These are phyloP conservation scores for Tylopilus sp. DNA, from an alignment of 1,284 basidiomycete species.

Conservation along the genomic window DNA sequence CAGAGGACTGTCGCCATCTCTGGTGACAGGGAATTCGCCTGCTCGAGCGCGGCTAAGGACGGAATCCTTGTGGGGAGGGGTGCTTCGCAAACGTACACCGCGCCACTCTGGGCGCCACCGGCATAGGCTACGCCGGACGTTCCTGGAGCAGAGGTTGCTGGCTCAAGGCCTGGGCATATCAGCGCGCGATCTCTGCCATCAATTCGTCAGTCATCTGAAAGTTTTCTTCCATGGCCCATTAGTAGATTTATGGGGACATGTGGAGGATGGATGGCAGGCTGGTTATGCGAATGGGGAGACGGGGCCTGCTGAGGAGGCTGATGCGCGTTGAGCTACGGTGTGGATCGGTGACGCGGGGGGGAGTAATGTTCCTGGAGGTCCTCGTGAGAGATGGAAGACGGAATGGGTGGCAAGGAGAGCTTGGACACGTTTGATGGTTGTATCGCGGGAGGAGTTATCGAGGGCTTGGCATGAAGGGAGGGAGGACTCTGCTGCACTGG, in stretches of 20 bases:
- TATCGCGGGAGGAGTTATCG: conserved; percentile 50
- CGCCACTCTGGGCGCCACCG: conserved; percentile 55
- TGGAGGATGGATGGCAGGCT: conserved; percentile 48
- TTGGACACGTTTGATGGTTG: conserved; percentile 50
- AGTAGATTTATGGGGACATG: conserved; percentile 38
- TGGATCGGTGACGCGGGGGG: conserved; percentile 44
- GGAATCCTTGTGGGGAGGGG: conserved; percentile 62
- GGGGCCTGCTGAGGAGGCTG: conserved; percentile 25
- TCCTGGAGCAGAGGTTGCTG: conserved; percentile 51
- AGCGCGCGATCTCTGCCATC: conserved; percentile 71
- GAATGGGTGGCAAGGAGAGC: conserved; percentile 53
- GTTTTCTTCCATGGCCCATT: conserved; percentile 56
- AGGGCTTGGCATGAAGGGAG: conserved; percentile 53
- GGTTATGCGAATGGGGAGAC: conserved; percentile 46
- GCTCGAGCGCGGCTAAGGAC: conserved; percentile 66
- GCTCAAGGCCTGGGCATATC: conserved; percentile 52
- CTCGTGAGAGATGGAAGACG: conserved; percentile 35
- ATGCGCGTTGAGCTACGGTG: conserved; percentile 35
- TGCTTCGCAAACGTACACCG: conserved; percentile 45
- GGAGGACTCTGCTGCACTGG: conserved; percentile 66
- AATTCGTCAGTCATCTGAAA: conserved; percentile 78
- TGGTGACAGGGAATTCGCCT: conserved; percentile 60
- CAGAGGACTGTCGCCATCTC: conserved; percentile 55
- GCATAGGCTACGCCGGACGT: conserved; percentile 63
- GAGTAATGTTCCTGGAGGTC: conserved; percentile 44